Evolutionary conservation across 2,329 filamentous ascomycete species (phyloP), one percentile per base, ranked within the genome.

Genomic region (Botrytis deweyae): DNA sequence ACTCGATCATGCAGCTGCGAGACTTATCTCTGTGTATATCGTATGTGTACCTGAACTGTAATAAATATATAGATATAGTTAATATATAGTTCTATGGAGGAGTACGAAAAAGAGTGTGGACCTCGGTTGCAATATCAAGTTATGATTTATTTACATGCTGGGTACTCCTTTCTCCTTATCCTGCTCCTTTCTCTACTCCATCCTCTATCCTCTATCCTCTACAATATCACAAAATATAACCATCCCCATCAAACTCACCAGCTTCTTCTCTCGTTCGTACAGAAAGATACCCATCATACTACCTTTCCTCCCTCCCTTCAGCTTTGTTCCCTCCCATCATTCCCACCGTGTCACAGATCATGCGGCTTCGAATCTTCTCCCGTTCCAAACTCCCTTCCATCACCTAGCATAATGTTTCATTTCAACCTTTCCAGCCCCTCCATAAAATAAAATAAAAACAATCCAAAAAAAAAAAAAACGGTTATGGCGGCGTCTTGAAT

Each of bases 21-120:
- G 64, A 46, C 64, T 66, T n/a, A 66, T 66, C 44, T 29, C 25
- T 55, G 6, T 65, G 63, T 65, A 16, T 29, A n/a, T n/a, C n/a
- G n/a, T n/a, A 12, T 55, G 3, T 65, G 63, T 65, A 36, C 63
- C 33, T 65, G 42, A 46, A 33, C 44, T 66, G 59, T 40, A 62
- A 33, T 33, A 33, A 33, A 33, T 33, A 33, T 33, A 33, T 33
- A 33, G 33, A 33, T 33, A 33, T 33, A 33, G 33, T 33, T 33
- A 33, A 38, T 38, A 40, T 38, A 62, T n/a, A 40, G 49, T 52
- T 55, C 5, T 16, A 40, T 62, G 33, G 8, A 16, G 4, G 55
- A 20, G 29, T 40, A 62, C 33, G 33, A 33, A 33, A 52, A 52
- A 14, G 20, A 62, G 33, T 62, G 18, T 40, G 9, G 22, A 62